Percentiles rank a stretch among this genome's conserved stretches.
Evolutionary conservation across 768 basidiomycete species (phyloP).

Genomic region (Mycena venus): DNA sequence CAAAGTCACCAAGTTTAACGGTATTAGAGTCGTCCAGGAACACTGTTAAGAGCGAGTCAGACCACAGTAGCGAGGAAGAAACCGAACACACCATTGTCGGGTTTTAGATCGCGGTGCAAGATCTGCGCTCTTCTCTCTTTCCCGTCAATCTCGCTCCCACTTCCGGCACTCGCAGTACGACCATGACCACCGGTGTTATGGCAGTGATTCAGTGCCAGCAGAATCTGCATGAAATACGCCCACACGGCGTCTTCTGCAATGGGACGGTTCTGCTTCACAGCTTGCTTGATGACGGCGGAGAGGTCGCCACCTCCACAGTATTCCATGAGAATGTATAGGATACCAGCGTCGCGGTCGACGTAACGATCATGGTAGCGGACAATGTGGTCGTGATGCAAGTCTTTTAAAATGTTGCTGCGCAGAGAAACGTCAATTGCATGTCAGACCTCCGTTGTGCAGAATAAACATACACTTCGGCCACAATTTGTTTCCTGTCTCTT

Average conservation of each 20-base stretch:
- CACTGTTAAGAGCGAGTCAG: conserved; percentile 59
- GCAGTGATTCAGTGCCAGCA: conserved; percentile 91
- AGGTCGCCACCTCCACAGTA: conserved; percentile 98
- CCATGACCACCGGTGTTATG: conserved; percentile 83
- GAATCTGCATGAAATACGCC: conserved; percentile 95
- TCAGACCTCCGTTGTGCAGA: conserved; percentile 43
- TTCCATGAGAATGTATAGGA: conserved; percentile 99
- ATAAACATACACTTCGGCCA: conserved; percentile 96
- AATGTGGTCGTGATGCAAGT: conserved; percentile 94
- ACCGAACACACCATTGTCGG: conserved; percentile 87
- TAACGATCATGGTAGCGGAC: conserved; percentile 95
- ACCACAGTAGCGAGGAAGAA: background rate
- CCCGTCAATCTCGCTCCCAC: conserved; percentile 53
- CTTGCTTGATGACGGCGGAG: conserved; percentile 86
- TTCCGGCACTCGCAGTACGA: conserved; percentile 57
- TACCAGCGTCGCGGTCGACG: conserved; percentile 90
- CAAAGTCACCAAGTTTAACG: conserved; percentile 98
- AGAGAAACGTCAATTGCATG: background rate
- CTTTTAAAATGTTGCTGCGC: conserved; percentile 93
- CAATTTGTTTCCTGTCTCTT: conserved; percentile 95
- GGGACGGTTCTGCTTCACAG: conserved; percentile 73
- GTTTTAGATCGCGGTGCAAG: conserved; percentile 95
- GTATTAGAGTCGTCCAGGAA: conserved; percentile 88
- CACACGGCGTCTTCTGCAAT: conserved; percentile 95
- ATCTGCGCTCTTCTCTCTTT: conserved; percentile 78